A percentile compares a stretch with the other conserved stretches of the same genome.
phyloP scores from a whole-genome alignment of 306 rosid species.

The Vigna trinervia region DNA sequence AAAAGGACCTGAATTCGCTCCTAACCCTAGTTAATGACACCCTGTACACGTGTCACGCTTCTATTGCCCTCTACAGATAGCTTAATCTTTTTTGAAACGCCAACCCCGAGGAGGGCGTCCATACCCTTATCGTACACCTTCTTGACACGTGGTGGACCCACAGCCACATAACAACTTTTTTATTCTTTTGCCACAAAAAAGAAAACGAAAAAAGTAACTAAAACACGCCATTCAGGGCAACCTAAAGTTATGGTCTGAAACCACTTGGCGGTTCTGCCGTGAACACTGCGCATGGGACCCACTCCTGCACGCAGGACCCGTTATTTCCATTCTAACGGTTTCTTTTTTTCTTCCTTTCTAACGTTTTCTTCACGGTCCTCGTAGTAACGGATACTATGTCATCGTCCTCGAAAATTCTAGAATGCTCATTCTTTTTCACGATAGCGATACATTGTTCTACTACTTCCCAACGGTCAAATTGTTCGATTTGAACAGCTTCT shows the following conservation, averaged over 20 bases:
- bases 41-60: constrained; percentile 33
- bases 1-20: constrained; percentile 7
- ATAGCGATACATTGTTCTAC: not conserved
- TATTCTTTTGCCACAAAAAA: not conserved
- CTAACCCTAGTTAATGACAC: constrained; percentile 20
- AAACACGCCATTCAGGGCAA: constrained; percentile 23
- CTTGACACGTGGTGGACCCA: constrained; percentile 49
- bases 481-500: not conserved
- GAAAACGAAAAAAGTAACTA: not conserved
- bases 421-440: not conserved
- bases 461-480: constrained; percentile 13
- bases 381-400: constrained; percentile 32
- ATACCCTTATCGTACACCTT: not conserved
- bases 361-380: not conserved
- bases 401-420: constrained; percentile 24
- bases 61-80: not conserved
- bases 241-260: constrained; percentile 51
- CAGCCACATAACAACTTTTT: constrained; percentile 29
- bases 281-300: constrained; percentile 47
- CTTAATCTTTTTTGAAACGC: not conserved
- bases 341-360: not conserved
- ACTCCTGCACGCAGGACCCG: constrained; percentile 35
- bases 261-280: constrained; percentile 51
- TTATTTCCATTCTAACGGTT: constrained; percentile 17
- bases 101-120: not conserved